phyloP scores from a whole-genome alignment of 148 eudicot genomes.

The Persicaria tinctoria region DNA sequence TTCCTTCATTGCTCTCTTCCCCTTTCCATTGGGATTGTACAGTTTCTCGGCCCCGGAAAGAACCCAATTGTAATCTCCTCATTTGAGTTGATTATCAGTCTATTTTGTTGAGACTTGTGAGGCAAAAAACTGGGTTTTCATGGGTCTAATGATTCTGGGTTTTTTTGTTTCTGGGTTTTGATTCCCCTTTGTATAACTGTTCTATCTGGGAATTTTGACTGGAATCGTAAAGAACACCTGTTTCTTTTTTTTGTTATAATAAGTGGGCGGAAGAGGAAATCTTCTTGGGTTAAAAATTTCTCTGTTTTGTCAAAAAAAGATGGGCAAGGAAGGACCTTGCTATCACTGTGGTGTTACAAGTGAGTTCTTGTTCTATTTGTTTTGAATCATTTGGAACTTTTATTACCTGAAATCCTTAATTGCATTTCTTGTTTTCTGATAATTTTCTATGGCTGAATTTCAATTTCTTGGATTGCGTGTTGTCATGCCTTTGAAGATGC shows the following conservation, averaged over 20 bases:
- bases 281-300: background rate
- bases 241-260: background rate
- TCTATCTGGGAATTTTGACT: background rate
- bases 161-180: slow-evolving; percentile 8
- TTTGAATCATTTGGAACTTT: background rate
- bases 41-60: background rate
- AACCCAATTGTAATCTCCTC: slow-evolving; percentile 8
- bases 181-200: background rate
- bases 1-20: slow-evolving; percentile 6
- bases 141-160: slow-evolving; percentile 4
- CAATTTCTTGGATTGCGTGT: slow-evolving; percentile 3
- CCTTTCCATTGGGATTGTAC: slow-evolving; percentile 12
- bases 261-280: background rate
- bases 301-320: slow-evolving; percentile 25
- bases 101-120: background rate
- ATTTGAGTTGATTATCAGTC: background rate
- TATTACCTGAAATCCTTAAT: background rate
- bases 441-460: background rate
- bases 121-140: background rate
- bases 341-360: slow-evolving; percentile 99
- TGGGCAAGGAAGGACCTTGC: slow-evolving; percentile 99
- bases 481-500: background rate
- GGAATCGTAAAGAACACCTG: background rate
- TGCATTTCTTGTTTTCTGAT: slow-evolving; percentile 1
- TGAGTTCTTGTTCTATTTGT: slow-evolving; percentile 47